These are phyloP conservation scores for Castanea crenata DNA, from an alignment of 306 rosid species.

Conservation along the genomic window DNA sequence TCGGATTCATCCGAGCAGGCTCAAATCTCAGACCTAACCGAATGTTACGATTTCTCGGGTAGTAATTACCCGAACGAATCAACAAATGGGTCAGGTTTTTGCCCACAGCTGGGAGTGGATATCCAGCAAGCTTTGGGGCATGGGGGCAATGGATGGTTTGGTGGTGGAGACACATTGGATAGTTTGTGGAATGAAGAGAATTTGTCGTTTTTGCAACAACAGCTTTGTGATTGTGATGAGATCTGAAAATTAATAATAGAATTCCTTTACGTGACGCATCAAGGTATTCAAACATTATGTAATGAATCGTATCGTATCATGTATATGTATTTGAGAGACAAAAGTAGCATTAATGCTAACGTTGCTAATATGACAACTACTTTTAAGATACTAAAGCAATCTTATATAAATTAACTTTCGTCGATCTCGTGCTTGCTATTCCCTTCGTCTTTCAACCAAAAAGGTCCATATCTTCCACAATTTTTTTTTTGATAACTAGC, in stretches of 20 bases:
- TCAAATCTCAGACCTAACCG: conserved; percentile 26
- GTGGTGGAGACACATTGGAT: conserved; percentile 43
- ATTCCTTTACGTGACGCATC: conserved; percentile 46
- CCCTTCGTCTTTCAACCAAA: background rate
- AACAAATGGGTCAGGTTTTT: conserved; percentile 10
- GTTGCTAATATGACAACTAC: background rate
- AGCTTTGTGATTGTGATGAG: conserved; percentile 33
- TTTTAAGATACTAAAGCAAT: background rate
- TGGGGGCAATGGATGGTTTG: conserved; percentile 21
- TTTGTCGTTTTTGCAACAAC: conserved; percentile 56
- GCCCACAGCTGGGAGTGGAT: conserved; percentile 10
- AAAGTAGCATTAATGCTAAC: background rate
- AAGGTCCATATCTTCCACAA: background rate
- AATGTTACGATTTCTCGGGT: conserved; percentile 18
- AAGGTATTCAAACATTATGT: background rate
- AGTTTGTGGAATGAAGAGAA: conserved; percentile 72
- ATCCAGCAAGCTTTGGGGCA: conserved; percentile 9
- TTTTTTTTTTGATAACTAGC: background rate
- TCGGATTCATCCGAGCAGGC: conserved; percentile 28
- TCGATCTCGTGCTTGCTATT: background rate
- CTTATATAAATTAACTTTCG: background rate
- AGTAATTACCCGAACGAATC: background rate
- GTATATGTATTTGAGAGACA: background rate
- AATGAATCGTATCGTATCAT: no score
- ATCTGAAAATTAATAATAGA: conserved; percentile 14